A percentile compares a stretch with the other conserved stretches of the same genome.
phyloP scores from a whole-genome alignment of 148 eudicot genomes.

The Fagopyrum esculentum region DNA sequence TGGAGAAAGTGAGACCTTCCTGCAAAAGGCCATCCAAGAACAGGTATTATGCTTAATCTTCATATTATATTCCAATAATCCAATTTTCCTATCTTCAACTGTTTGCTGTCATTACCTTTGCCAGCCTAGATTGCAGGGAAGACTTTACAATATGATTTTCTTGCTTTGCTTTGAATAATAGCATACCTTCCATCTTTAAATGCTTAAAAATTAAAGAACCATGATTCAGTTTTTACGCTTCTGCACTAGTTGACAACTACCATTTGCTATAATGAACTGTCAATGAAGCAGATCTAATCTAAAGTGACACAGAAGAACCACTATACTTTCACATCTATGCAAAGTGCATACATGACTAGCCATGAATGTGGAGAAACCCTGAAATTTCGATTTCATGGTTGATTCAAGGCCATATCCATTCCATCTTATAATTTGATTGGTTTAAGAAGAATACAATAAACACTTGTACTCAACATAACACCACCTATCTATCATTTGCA shows the following conservation, averaged over 20 bases:
- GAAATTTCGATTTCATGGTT: background rate
- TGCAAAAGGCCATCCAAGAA: slow-evolving; percentile 79
- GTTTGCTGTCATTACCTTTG: background rate
- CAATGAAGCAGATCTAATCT: background rate
- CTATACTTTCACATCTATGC: background rate
- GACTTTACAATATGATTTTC: background rate
- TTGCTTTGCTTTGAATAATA: background rate
- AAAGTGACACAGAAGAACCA: background rate
- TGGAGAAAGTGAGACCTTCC: slow-evolving; percentile 78
- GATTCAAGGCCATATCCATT: too few relatives aligned
- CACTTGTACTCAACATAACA: background rate
- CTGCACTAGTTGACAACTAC: background rate
- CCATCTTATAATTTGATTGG: background rate
- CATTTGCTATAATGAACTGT: background rate
- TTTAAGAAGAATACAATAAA: background rate
- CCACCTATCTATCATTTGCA: slow-evolving; percentile 13
- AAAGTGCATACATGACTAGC: background rate
- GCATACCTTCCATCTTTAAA: background rate
- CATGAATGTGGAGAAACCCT: background rate
- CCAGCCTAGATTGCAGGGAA: background rate
- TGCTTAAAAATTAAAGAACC: background rate
- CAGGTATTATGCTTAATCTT: slow-evolving; percentile 34
- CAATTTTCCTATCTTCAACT: background rate
- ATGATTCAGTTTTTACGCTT: background rate
- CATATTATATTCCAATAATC: background rate